Evolutionary conservation across 495 filamentous ascomycete genomes (phyloP).

Genomic region (Mytilinidion resinicola): DNA sequence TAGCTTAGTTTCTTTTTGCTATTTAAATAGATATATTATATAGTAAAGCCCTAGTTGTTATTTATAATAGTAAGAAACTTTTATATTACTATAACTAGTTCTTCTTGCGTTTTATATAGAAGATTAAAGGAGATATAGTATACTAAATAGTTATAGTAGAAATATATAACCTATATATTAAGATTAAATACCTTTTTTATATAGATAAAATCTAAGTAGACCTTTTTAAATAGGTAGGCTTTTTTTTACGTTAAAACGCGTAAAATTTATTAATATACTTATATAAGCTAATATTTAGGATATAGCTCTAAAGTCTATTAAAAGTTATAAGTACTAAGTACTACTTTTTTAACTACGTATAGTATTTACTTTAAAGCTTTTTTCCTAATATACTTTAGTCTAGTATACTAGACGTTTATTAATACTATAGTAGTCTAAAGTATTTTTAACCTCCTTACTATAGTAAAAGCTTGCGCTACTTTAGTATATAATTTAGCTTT

Average conservation of each 20-base stretch:
- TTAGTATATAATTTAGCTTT: too few species aligned
- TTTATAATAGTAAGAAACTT: conserved; percentile 3
- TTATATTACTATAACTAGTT: not conserved
- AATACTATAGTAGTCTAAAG: not conserved
- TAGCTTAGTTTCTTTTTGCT: too few species aligned
- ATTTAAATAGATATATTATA: too few species aligned
- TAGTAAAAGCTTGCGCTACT: too few species aligned
- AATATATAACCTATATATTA: too few species aligned
- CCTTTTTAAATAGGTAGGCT: too few species aligned
- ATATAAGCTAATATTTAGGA: conserved; percentile 1
- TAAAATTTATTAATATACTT: conserved; percentile 1
- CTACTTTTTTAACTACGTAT: conserved; percentile 1
- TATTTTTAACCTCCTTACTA: too few species aligned
- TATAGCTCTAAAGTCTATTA: not conserved
- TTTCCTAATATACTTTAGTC: conserved; percentile 2
- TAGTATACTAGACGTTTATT: conserved; percentile 1
- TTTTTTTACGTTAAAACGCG: not conserved
- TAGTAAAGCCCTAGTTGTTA: too few species aligned
- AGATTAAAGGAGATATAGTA: conserved; percentile 13
- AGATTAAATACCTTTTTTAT: too few species aligned
- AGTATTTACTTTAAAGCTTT: conserved; percentile 1
- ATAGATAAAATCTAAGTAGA: too few species aligned
- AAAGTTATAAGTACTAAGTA: conserved; percentile 3
- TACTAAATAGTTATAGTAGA: too few species aligned
- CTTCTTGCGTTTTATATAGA: conserved; percentile 6